These are phyloP conservation scores for Pelargonium fulgidum DNA, from an alignment of 441 rosid genomes.

Conservation along the genomic window DNA sequence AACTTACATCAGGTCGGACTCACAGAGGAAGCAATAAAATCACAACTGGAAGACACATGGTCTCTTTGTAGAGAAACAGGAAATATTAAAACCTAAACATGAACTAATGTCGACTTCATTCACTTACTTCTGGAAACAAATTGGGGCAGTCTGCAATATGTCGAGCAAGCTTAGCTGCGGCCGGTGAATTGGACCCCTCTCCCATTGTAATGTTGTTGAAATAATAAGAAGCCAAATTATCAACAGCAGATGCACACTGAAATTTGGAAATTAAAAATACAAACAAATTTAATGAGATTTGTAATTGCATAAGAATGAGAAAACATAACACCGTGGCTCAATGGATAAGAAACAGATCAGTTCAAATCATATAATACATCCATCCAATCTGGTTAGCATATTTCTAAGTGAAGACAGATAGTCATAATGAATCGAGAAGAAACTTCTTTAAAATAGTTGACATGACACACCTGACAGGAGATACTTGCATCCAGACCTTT, in stretches of 20 bases:
- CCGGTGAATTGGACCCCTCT: slow-evolving; percentile 69
- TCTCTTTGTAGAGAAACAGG: not conserved
- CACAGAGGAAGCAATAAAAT: not conserved
- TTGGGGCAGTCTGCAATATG: slow-evolving; percentile 86
- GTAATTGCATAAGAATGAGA: not conserved
- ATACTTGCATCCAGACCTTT: slow-evolving; percentile 82
- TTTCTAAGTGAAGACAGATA: not conserved
- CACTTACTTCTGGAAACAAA: slow-evolving; percentile 87
- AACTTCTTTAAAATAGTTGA: not conserved
- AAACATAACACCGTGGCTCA: no score
- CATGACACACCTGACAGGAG: slow-evolving; percentile 71
- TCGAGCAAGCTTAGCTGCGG: slow-evolving; percentile 69
- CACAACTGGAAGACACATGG: not conserved
- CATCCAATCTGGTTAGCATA: no score
- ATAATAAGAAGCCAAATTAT: slow-evolving; percentile 89
- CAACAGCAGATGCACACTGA: slow-evolving; percentile 96
- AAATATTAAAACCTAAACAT: not conserved
- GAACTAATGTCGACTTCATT: not conserved
- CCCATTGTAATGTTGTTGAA: slow-evolving; percentile 95
- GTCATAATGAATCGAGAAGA: not conserved
- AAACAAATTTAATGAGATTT: not conserved
- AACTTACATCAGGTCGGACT: not conserved
- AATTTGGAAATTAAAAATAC: slow-evolving; percentile 19
- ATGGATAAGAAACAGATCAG: no score
- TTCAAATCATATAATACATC: no score